Evolutionary conservation across 371 early-diverging fungal species (phyloP), one percentile per base, ranked within the genome.

Genomic region (Mortierella sp.): DNA sequence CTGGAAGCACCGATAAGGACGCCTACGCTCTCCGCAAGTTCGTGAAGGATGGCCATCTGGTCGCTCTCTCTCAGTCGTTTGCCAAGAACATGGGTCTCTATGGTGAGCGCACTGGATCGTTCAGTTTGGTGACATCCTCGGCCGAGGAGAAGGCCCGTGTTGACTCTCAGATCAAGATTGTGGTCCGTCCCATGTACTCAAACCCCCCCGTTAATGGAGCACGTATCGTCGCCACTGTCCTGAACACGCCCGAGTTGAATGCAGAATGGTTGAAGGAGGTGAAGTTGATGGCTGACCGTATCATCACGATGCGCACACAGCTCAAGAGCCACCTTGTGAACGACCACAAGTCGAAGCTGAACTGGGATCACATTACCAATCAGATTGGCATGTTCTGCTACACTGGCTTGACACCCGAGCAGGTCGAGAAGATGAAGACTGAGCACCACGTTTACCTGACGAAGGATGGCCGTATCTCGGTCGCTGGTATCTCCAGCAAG

Each of bases 361-460:
- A 82, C 80, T 99, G 99, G 99, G 84, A 88, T 70, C 99, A 99
- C 83, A 94, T 99, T 76, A 97, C 96, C 47, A 86, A 90, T 81
- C 99, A 99, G 87, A 99, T 99, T 71, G 99, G 99, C 80, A 99
- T 99, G 99, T 99, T 99, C 91, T 96, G 95, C 86, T 99, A 84
- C 88, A 94, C 98, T 46, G 99, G 99, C 28, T 84, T 99, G 79
- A 93, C 79, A n/a, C 91, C 97, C 41, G 93, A 92, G 65, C 92
- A 94, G 81, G 97, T 96, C 46, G 94, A 92, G 78, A 84, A 90
- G 62, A 81, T 99, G 78, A 90, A 88, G 68, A 82, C 75, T 50
- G 95, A 98, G 73, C 94, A 89, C 87, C 94, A 95, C 70, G 89
- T 99, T 51, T 99, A 98, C 88, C 84, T 99, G 64, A 97, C 98